Evolutionary conservation across 1,284 basidiomycete species (phyloP).

Genomic region (Chiua sp.): DNA sequence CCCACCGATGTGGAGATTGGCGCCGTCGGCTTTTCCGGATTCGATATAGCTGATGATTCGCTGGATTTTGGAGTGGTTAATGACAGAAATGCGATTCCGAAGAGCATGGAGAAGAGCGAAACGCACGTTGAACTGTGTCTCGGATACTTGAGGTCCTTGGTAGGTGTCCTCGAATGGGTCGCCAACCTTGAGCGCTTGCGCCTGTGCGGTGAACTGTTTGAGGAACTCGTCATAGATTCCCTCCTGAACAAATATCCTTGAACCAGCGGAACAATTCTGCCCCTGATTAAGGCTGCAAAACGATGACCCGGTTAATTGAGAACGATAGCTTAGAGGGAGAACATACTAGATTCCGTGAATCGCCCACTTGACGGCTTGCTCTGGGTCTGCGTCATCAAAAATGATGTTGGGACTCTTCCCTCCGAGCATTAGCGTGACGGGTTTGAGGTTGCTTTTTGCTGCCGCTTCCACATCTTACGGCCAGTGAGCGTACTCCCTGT

Average conservation of each 20-base stretch:
- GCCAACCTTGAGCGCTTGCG: conserved; percentile 67
- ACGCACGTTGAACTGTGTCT: conserved; percentile 69
- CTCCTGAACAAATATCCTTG: conserved; percentile 86
- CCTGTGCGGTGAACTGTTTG: conserved; percentile 61
- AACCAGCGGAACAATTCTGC: conserved; percentile 86
- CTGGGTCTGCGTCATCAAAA: conserved; percentile 76
- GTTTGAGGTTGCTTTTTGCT: conserved; percentile 86
- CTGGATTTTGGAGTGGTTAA: conserved; percentile 32
- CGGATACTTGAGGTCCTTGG: conserved; percentile 89
- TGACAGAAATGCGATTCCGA: background rate
- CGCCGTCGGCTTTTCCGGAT: conserved; percentile 81
- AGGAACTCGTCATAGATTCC: conserved; percentile 84
- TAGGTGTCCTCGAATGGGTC: conserved; percentile 80
- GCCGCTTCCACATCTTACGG: conserved; percentile 86
- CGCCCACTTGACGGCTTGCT: conserved; percentile 84
- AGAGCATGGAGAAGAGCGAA: conserved; percentile 39
- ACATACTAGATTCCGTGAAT: conserved; percentile 77
- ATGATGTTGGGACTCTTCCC: conserved; percentile 89
- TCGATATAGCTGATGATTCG: conserved; percentile 91
- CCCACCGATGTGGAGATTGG: conserved; percentile 82
- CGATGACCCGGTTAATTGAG: conserved; percentile 32
- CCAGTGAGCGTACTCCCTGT: conserved; percentile 84
- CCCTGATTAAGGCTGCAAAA: conserved; percentile 75
- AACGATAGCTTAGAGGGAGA: background rate
- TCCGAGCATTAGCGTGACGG: conserved; percentile 91